Evolutionary conservation across 2,329 filamentous ascomycete genomes (phyloP).

Genomic region (Arthrobotrys sphaeroides): DNA sequence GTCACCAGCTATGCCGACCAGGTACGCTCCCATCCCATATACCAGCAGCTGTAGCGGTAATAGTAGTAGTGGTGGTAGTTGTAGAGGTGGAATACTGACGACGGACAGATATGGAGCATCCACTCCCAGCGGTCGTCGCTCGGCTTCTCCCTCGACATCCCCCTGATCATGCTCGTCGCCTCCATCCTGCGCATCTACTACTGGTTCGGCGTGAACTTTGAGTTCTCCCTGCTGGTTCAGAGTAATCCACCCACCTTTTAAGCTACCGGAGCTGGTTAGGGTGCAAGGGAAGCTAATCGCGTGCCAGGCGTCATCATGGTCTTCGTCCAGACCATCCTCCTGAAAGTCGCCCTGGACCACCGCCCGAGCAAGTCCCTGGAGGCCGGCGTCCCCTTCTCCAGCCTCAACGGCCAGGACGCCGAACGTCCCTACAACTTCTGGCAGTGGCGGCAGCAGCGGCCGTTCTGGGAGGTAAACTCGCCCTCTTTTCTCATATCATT

Average conservation of each 20-base stretch:
- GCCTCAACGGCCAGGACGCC: slow-evolving; percentile 6
- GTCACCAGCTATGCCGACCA: slow-evolving; percentile 58
- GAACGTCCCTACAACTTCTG: slow-evolving; percentile 55
- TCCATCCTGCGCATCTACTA: slow-evolving; percentile 76
- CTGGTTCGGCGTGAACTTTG: slow-evolving; percentile 74
- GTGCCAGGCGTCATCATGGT: slow-evolving; percentile 68
- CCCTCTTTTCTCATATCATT: neutral
- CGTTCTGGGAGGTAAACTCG: slow-evolving; percentile 69
- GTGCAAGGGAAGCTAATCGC: neutral
- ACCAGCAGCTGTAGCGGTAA: neutral
- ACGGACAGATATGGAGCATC: slow-evolving; percentile 65
- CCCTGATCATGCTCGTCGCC: slow-evolving; percentile 76
- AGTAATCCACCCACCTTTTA: slow-evolving; percentile 60
- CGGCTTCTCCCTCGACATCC: slow-evolving; percentile 73
- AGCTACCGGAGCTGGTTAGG: neutral
- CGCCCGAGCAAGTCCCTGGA: slow-evolving; percentile 69
- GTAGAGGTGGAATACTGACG: too few species aligned
- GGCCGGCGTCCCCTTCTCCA: slow-evolving; percentile 33
- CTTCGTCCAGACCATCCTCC: slow-evolving; percentile 70
- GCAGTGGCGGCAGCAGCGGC: slow-evolving; percentile 55
- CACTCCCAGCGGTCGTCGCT: slow-evolving; percentile 71
- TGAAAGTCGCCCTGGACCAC: slow-evolving; percentile 75
- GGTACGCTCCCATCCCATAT: slow-evolving; percentile 29
- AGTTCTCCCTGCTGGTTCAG: slow-evolving; percentile 71
- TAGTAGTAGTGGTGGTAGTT: neutral